Evolutionary conservation across 805 yeast species (phyloP), one percentile per base, ranked within the genome.

Genomic region (Yarrowia divulgata): DNA sequence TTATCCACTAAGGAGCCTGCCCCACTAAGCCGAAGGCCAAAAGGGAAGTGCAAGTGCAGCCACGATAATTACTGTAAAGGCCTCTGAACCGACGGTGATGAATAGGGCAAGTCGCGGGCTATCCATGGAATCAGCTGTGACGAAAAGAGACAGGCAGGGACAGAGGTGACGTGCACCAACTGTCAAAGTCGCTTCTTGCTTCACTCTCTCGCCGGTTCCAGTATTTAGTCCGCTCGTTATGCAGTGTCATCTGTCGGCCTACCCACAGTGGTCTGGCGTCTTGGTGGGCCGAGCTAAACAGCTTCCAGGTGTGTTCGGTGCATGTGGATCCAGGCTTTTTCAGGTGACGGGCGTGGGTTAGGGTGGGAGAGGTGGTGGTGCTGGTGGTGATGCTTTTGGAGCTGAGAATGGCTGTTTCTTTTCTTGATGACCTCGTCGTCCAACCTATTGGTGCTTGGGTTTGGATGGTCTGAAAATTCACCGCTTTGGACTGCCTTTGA

Each of bases 11-110:
- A 37, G 32, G 58, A 34, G 42, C 57, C 3, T n/a, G 60, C 60
- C 60, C 60, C 60, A 39, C 45, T 16, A 54, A 19, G 45, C 45
- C 60, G 45, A 39, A 52, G 29, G 45, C 60, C 60, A 54, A 54
- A 54, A 39, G 6, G 60, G 60, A 54, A 54, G 60, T 54, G 60
- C 45, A 54, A 54, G 60, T 39, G 60, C 60, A 54, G 60, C 60
- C 60, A 54, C 16, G 35, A 49, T 32, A 49, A 49, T 49, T 29
- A 43, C 46, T 16, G 23, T 18, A 16, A 40, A 8, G 8, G 45
- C 7, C 7, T 3, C 18, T 40, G 18, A 3, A 1, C 37, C 1
- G 10, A 7, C 10, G 43, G 16, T 13, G 48, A 13, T 18, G 29
- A 9, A 19, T 23, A 46, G 10, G 12, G 50, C 7, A 16, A 16